A percentile compares a stretch with the other conserved stretches of the same genome.
These are phyloP conservation scores for Cordia subcordata DNA, from an alignment of 257 asterid species.

Conservation along the genomic window DNA sequence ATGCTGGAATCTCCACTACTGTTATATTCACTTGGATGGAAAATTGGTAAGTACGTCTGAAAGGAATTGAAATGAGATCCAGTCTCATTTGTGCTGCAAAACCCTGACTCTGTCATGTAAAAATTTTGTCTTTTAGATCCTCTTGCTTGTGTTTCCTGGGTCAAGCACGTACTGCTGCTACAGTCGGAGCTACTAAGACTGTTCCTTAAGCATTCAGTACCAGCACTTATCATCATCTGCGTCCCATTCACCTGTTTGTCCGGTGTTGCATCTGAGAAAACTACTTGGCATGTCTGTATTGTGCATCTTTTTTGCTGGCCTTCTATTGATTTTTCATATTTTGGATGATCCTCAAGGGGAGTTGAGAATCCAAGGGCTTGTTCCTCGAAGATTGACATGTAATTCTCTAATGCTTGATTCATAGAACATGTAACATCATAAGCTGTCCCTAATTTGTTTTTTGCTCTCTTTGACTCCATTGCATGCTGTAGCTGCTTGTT, in stretches of 20 bases:
- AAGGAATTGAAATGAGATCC: conserved; percentile 41
- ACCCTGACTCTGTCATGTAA: conserved; percentile 31
- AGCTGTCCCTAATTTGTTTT: conserved; percentile 25
- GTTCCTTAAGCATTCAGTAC: conserved; percentile 21
- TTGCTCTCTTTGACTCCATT: conserved; percentile 21
- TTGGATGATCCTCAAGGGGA: conserved; percentile 23
- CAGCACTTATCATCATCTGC: conserved; percentile 25
- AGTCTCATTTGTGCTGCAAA: conserved; percentile 32
- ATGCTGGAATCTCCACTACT: conserved; percentile 26
- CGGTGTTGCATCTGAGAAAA: conserved; percentile 60
- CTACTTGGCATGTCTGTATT: conserved; percentile 60
- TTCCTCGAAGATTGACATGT: conserved; percentile 21
- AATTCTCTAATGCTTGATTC: conserved; percentile 22
- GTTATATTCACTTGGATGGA: conserved; percentile 23
- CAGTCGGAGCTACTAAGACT: conserved; percentile 30
- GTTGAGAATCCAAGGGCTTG: conserved; percentile 23
- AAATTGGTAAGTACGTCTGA: conserved; percentile 36
- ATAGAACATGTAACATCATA: conserved; percentile 18
- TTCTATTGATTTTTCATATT: conserved; percentile 20
- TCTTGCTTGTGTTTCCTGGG: conserved; percentile 35
- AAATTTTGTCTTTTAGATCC: conserved; percentile 44
- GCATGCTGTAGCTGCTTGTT: conserved; percentile 18
- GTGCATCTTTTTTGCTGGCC: conserved; percentile 27
- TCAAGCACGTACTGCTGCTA: conserved; percentile 35
- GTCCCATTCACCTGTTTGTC: conserved; percentile 49